Conservation (phyloP, 352 stramenopile species). For the Pythium grandisporangium region DNA sequence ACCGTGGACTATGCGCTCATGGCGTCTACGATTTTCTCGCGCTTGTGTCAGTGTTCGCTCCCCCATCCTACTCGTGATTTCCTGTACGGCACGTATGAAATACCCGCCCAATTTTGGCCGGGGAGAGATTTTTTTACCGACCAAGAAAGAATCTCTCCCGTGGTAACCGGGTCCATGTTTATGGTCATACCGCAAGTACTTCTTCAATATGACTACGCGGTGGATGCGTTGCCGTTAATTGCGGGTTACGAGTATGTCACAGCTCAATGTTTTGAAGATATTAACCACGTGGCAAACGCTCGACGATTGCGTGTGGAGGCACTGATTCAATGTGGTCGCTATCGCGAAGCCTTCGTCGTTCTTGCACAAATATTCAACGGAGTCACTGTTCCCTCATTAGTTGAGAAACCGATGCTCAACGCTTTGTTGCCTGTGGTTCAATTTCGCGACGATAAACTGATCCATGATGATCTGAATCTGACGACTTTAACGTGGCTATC, state of each 20-base stretch:
- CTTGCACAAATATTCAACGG: slow-evolving; percentile 21
- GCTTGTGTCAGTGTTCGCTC: slow-evolving; percentile 47
- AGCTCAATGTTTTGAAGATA: slow-evolving; percentile 28
- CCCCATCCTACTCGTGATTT: slow-evolving; percentile 48
- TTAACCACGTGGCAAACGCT: slow-evolving; percentile 42
- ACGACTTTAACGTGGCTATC: slow-evolving; percentile 7
- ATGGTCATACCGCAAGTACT: slow-evolving; percentile 36
- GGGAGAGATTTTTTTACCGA: slow-evolving; percentile 36
- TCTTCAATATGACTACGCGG: slow-evolving; percentile 37
- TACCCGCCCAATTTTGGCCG: slow-evolving; percentile 49
- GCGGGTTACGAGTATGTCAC: slow-evolving; percentile 40
- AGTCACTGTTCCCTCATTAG: background rate
- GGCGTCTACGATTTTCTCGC: slow-evolving; percentile 41
- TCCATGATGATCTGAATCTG: slow-evolving; percentile 7
- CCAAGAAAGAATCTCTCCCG: slow-evolving; percentile 22
- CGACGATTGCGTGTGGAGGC: slow-evolving; percentile 34
- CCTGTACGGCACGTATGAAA: slow-evolving; percentile 45
- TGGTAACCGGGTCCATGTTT: slow-evolving; percentile 27
- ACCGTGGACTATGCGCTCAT: slow-evolving; percentile 56
- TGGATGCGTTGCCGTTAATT: slow-evolving; percentile 45
- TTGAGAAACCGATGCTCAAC: slow-evolving; percentile 1
- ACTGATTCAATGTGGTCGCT: slow-evolving; percentile 37
- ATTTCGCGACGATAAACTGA: slow-evolving; percentile 8
- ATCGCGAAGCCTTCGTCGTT: slow-evolving; percentile 34
- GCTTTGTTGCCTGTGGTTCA: slow-evolving; percentile 5